Evolutionary conservation across 805 yeast genomes (phyloP).

Genomic region (Candida dajiaensis): DNA sequence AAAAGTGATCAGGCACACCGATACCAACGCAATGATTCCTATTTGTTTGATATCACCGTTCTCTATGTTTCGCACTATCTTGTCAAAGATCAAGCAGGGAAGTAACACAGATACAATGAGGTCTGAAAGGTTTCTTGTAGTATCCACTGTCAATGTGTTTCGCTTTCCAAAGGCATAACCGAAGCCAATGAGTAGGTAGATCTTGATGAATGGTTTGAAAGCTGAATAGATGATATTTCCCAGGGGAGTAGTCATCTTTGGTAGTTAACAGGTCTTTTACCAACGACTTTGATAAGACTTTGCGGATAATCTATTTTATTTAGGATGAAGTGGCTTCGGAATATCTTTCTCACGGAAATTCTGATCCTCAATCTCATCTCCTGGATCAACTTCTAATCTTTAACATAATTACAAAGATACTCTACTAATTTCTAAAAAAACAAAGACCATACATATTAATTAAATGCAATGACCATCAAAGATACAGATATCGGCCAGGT

Average conservation of each 20-base stretch:
- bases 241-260: slow-evolving; percentile 1
- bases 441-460: no score
- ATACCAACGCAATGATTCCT: slow-evolving; percentile 54
- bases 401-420: no score
- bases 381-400: no score
- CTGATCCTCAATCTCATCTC: no score
- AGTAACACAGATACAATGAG: slow-evolving; percentile 61
- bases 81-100: slow-evolving; percentile 73
- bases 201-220: slow-evolving; percentile 79
- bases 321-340: no score
- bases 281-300: no score
- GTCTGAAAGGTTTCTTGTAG: slow-evolving; percentile 64
- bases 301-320: no score
- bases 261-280: not conserved
- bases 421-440: no score
- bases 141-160: slow-evolving; percentile 59
- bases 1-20: slow-evolving; percentile 43
- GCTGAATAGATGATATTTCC: slow-evolving; percentile 43
- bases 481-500: slow-evolving; percentile 17
- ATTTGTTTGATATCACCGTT: slow-evolving; percentile 64
- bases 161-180: slow-evolving; percentile 62
- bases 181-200: slow-evolving; percentile 60
- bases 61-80: slow-evolving; percentile 59
- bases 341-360: not conserved
- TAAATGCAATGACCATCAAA: not conserved